Base-by-base conservation (phyloP, 2,329 filamentous ascomycete genomes). In the Gyromitra esculenta region DNA sequence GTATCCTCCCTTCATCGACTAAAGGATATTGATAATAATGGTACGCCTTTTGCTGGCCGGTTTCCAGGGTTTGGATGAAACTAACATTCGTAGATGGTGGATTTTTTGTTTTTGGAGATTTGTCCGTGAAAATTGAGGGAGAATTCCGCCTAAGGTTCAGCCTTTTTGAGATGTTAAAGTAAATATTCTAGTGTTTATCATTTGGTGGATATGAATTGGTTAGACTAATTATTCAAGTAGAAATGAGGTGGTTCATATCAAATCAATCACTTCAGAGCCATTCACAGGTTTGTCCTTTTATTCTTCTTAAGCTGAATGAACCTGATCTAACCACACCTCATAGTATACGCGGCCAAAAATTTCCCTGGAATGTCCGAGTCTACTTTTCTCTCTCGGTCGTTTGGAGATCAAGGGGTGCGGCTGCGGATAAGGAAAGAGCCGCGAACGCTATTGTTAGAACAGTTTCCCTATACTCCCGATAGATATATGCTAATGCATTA, bases 41-140 rank as follows among this genome's bases (percentile, higher is more conserved):
- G 75, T 80, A 76, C 43, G 77, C 72, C 25, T 73, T 56, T 73
- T 41, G 39, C 60, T 15, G 18, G 8, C 50, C 8, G 57, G 18
- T 37, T 25, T 57, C 57, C 37, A 39, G 41, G 43, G 31, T 59
- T 54, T 13, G 56, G 65, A 11, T 25, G 50, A 64, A 43, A 52
- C 73, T 72, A 74, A 76, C 41, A 11, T 77, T 65, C 76, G n/a
- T 76, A 85, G 92, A 96, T 83, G 91, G 91, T 9, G 93, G 91
- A 0, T 96, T 94, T 84, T 97, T 97, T 81, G 91, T 97, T n/a
- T 97, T 96, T 83, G 92, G 92, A 4, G 93, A 97, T 83, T 86
- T 97, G 25, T 96, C 92, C 0, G 89, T 95, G 76, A 91, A 91
- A 82, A 86, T 89, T 31, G 89, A 92, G 80, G 94, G 94, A 39